Conservation (phyloP, 2,329 filamentous ascomycete genomes). For the Endoconidiophora laricicola region DNA sequence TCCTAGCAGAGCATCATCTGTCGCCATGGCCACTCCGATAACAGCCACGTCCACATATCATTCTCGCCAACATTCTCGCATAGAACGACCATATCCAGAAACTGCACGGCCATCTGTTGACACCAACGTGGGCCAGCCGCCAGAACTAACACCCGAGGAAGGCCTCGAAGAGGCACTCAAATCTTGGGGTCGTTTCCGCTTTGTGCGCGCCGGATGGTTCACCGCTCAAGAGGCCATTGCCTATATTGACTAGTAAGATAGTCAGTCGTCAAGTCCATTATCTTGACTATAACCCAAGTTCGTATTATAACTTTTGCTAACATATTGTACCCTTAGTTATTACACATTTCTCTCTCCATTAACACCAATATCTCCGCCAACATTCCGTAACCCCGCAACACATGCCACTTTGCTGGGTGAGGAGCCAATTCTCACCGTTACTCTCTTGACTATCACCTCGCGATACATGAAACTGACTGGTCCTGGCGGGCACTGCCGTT, state of each 20-base stretch:
- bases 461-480: conserved; percentile 69
- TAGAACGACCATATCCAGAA: background rate
- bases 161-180: conserved; percentile 44
- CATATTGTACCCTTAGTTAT: conserved; percentile 37
- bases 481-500: conserved; percentile 65
- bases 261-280: background rate
- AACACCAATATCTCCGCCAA: conserved; percentile 83
- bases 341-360: conserved; percentile 81
- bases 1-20: conserved; percentile 8
- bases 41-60: background rate
- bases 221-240: conserved; percentile 82
- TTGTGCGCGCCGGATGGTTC: conserved; percentile 95
- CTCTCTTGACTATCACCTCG: conserved; percentile 78
- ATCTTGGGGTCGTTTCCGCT: conserved; percentile 83
- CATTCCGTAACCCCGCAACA: conserved; percentile 66
- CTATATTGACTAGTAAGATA: conserved; percentile 73
- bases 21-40: conserved; percentile 5
- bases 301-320: background rate
- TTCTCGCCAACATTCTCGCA: conserved; percentile 5
- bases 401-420: conserved; percentile 70
- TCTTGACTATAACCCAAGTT: no score
- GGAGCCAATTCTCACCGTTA: conserved; percentile 84
- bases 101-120: conserved; percentile 16
- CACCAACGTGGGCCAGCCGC: conserved; percentile 27
- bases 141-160: conserved; percentile 17